Evolutionary conservation across 768 basidiomycete genomes (phyloP).

Genomic region (Trametes villosa): DNA sequence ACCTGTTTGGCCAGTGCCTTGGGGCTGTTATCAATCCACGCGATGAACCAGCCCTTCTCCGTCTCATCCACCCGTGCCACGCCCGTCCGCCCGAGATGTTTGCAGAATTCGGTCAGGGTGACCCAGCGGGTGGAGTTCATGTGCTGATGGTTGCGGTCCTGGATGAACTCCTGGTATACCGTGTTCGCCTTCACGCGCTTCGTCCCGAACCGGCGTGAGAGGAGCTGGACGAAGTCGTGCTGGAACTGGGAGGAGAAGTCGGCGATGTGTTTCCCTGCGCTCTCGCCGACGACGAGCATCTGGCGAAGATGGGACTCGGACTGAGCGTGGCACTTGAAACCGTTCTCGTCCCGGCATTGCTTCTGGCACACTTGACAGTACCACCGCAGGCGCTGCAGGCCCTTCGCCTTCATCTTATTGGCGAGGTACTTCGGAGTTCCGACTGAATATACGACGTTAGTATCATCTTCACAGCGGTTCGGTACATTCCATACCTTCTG

Average conservation of each 20-base stretch:
- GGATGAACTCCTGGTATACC: conserved; percentile 98
- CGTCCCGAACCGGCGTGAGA: conserved; percentile 92
- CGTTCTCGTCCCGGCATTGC: conserved; percentile 98
- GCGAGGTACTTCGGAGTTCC: conserved; percentile 90
- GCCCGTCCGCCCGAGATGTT: conserved; percentile 85
- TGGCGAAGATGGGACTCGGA: conserved; percentile 93
- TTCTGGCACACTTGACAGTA: conserved; percentile 99
- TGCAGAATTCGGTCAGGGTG: conserved; percentile 93
- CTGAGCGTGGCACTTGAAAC: conserved; percentile 93
- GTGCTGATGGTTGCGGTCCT: conserved; percentile 91
- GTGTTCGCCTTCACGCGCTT: conserved; percentile 94
- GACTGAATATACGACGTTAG: conserved; percentile 45
- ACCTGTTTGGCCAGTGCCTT: conserved; percentile 92
- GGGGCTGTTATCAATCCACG: conserved; percentile 97
- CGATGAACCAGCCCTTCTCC: conserved; percentile 97
- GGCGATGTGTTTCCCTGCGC: conserved; percentile 89
- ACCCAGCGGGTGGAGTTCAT: conserved; percentile 99
- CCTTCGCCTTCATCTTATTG: conserved; percentile 98
- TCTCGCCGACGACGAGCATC: conserved; percentile 96
- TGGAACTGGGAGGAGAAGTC: conserved; percentile 91
- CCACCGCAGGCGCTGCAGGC: conserved; percentile 94
- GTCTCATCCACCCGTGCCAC: conserved; percentile 95
- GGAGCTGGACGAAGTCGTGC: conserved; percentile 86
- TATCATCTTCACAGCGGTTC: neutral
- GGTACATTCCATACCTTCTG: conserved; percentile 60